These are phyloP conservation scores for Diaporthe australafricana DNA, from an alignment of 2,329 filamentous ascomycete species.

Conservation along the genomic window DNA sequence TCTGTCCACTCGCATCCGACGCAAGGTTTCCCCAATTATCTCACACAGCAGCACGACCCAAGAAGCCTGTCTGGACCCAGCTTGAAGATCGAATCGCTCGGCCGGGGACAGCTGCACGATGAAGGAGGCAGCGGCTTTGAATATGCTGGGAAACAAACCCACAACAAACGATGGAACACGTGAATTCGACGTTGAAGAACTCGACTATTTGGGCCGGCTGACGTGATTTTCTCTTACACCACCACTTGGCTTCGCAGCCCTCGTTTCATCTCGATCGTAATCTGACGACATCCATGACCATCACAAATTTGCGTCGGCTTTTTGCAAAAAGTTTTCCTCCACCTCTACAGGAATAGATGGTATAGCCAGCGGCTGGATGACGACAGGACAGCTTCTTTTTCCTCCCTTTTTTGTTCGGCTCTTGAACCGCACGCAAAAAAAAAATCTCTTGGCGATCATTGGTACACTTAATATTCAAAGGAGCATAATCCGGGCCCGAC, in stretches of 20 bases:
- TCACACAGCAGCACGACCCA: conserved; percentile 37
- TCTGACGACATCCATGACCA: conserved; percentile 18
- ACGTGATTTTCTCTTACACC: conserved; percentile 35
- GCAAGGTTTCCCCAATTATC: conserved; percentile 39
- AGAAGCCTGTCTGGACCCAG: conserved; percentile 34
- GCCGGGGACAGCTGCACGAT: conserved; percentile 37
- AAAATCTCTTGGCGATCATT: conserved; percentile 2
- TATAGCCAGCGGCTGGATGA: conserved; percentile 26
- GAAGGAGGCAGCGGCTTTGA: conserved; percentile 31
- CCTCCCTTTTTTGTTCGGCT: background rate
- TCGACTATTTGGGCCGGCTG: conserved; percentile 32
- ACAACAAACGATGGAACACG: conserved; percentile 34
- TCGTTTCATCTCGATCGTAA: conserved; percentile 4
- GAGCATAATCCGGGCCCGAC: background rate
- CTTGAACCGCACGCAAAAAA: background rate
- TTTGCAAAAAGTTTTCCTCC: conserved; percentile 21
- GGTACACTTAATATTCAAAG: conserved; percentile 25
- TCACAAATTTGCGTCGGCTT: conserved; percentile 19
- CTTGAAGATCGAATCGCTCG: conserved; percentile 39
- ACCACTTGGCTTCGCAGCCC: conserved; percentile 35
- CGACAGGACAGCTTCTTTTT: conserved; percentile 16
- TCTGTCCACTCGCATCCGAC: conserved; percentile 38
- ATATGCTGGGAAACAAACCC: conserved; percentile 21
- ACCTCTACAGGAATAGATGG: conserved; percentile 24
- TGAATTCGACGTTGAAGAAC: background rate